A percentile compares a stretch with the other conserved stretches of the same genome.
These are phyloP conservation scores for Panicum miliaceum DNA, from an alignment of 176 grass and related monocot genomes.

Conservation along the genomic window DNA sequence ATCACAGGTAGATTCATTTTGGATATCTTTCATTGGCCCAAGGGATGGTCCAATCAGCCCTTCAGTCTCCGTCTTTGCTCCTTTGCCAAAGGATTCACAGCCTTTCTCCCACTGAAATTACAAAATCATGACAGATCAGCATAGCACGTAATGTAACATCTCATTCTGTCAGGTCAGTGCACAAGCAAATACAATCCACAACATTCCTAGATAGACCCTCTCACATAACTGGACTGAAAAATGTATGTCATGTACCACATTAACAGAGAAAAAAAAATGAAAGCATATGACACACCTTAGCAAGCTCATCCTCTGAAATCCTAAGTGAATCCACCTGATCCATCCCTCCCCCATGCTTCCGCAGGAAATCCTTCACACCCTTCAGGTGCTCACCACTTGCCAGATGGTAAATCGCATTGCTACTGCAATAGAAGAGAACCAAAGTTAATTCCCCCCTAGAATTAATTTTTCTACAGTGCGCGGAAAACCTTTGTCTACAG, in stretches of 20 bases:
- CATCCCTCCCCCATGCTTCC: slow-evolving; percentile 72
- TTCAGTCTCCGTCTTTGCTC: slow-evolving; percentile 27
- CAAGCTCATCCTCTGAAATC: slow-evolving; percentile 65
- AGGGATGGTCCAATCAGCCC: slow-evolving; percentile 51
- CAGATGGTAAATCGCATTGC: slow-evolving; percentile 75
- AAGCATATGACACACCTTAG: slow-evolving; percentile 57
- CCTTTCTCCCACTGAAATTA: slow-evolving; percentile 89
- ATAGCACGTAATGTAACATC: slow-evolving; percentile 8
- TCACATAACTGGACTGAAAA: not conserved
- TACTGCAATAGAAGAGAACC: slow-evolving; percentile 50
- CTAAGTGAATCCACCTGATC: slow-evolving; percentile 68
- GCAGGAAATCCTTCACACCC: slow-evolving; percentile 70
- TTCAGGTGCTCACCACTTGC: slow-evolving; percentile 64
- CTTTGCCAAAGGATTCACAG: slow-evolving; percentile 56
- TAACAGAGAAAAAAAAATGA: slow-evolving; percentile 2
- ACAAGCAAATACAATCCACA: slow-evolving; percentile 19
- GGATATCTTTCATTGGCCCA: slow-evolving; percentile 85
- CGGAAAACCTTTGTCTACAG: not conserved
- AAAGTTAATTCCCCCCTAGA: not conserved
- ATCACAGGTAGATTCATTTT: slow-evolving; percentile 68
- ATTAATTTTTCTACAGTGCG: not conserved
- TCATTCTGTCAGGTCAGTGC: slow-evolving; percentile 34
- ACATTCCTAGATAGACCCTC: not conserved
- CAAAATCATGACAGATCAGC: slow-evolving; percentile 17
- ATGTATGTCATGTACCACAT: not conserved